Base-by-base conservation (phyloP, 306 rosid species). In the Rosa persica region DNA sequence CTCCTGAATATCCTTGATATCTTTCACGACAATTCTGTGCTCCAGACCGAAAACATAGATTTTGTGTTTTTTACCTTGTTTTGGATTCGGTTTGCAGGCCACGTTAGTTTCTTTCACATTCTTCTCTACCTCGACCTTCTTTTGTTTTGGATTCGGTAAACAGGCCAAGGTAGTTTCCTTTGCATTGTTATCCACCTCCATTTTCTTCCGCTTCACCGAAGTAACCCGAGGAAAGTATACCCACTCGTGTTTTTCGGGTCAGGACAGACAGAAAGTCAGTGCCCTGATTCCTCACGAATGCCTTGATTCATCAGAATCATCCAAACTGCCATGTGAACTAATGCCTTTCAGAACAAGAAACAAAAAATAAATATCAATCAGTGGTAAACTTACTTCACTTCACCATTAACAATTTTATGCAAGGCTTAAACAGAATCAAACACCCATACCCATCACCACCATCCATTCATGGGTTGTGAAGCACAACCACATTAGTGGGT, bases 1-100 rank as follows among this genome's bases (percentile, higher is more conserved):
- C 70, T 75, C 78, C 34, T 75, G 70, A 11, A 67, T 67, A 17
- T 75, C 78, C 70, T 61, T 75, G 46, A 75, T 27, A 44, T 75
- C 58, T 34, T 46, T 27, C 12, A 75, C 44, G 71, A 67, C 27
- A 22, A 39, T 11, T 40, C 12, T 67, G 25, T 67, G 71, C 27
- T 67, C 71, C 48, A 67, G 48, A 20, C 71, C 71, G 20, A 67
- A 67, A n/a, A 67, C 27, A 67, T 38, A 39, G 5, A 67, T 39
- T 20, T 39, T 67, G 23, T 67, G 27, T 5, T 4, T 67, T 39
- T 39, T 39, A 4, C 71, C 71, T 40, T 67, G 71, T 39, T 19
- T 67, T 3, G 16, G 71, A 39, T 20, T 67, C 48, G 4, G 71
- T 67, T 67, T 39, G 71, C 47, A 40, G 27, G 47, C 27, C 71